phyloP scores from a whole-genome alignment of 164 flowering plant genomes.

The Piper longum region DNA sequence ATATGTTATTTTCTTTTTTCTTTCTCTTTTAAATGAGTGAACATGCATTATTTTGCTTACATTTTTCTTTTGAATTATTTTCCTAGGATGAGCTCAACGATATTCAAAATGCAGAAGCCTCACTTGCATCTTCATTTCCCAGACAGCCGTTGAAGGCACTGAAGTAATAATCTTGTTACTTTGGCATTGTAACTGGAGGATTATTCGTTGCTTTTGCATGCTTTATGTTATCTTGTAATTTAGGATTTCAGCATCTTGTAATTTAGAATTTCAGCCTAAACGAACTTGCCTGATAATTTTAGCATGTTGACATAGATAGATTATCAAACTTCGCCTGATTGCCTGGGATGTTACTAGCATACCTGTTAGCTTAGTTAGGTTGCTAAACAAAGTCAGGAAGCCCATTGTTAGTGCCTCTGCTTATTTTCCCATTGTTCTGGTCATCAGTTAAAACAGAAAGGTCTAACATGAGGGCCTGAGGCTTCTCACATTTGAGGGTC shows the following conservation, averaged over 20 bases:
- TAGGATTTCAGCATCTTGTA: not conserved
- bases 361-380: no score
- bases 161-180: conserved; percentile 30
- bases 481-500: no score
- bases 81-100: conserved; percentile 50
- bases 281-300: not conserved
- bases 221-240: no score
- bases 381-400: no score
- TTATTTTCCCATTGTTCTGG: not conserved
- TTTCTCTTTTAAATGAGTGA: not conserved
- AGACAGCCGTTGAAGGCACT: conserved; percentile 80
- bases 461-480: no score
- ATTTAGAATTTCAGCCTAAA: not conserved
- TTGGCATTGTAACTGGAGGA: not conserved
- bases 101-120: conserved; percentile 45
- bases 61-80: not conserved
- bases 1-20: not conserved
- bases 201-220: no score
- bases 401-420: no score
- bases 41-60: not conserved
- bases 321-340: not conserved
- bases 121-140: conserved; percentile 74
- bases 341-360: not conserved
- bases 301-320: not conserved
- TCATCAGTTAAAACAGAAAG: not conserved